Percentiles rank a stretch among this genome's conserved stretches.
Evolutionary conservation across 306 rosid genomes (phyloP).

Genomic region (Ormosia emarginata): DNA sequence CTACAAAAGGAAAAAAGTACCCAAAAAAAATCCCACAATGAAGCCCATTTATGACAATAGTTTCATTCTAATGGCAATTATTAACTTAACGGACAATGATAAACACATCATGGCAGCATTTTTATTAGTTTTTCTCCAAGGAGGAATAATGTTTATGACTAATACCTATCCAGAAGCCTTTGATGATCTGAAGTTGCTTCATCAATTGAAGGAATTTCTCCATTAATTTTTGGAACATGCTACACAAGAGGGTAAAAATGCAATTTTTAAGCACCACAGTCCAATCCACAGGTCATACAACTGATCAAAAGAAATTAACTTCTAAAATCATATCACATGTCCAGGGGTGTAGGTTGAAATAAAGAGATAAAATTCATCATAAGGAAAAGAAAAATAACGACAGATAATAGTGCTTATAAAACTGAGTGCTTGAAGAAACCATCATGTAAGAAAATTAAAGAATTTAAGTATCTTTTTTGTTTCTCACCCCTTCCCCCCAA

Average conservation of each 20-base stretch:
- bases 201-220: slow-evolving; percentile 87
- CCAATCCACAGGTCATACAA: neutral
- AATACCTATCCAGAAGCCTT: slow-evolving; percentile 80
- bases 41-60: neutral
- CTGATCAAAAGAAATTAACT: slow-evolving; percentile 5
- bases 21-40: neutral
- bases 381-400: neutral
- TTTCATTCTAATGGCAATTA: neutral
- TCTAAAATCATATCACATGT: neutral
- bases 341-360: neutral
- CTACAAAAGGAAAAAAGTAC: neutral
- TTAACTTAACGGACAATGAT: neutral
- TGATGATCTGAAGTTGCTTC: slow-evolving; percentile 93
- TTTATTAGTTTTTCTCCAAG: neutral
- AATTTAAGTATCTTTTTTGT: neutral
- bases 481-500: neutral
- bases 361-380: neutral
- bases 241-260: slow-evolving; percentile 26
- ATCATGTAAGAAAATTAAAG: neutral
- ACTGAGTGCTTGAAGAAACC: slow-evolving; percentile 5
- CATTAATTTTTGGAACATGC: slow-evolving; percentile 91
- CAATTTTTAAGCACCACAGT: neutral
- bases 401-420: neutral
- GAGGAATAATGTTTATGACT: slow-evolving; percentile 1
- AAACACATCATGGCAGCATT: neutral